Evolutionary conservation across 2,329 filamentous ascomycete species (phyloP).

Genomic region (Colletotrichum agaves): DNA sequence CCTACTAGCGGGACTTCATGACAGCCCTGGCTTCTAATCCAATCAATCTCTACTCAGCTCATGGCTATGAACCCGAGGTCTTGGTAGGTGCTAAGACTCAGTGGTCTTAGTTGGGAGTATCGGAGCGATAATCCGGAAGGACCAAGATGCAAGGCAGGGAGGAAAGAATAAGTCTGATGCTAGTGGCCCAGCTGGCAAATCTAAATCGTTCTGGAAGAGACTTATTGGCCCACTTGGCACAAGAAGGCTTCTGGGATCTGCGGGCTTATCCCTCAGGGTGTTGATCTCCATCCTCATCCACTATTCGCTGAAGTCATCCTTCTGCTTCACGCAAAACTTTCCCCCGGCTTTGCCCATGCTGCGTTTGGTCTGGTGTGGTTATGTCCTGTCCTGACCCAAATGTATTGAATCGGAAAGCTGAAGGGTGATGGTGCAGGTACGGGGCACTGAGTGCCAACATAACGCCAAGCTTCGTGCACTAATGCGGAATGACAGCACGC

Average conservation of each 20-base stretch:
- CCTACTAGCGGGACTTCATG: not conserved
- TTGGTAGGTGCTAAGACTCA: not conserved
- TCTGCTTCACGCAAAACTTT: not conserved
- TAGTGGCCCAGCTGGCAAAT: not conserved
- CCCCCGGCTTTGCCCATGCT: not conserved
- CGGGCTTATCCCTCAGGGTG: not conserved
- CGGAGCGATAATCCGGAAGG: slow-evolving; percentile 5
- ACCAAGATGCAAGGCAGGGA: not conserved
- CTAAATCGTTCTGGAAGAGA: slow-evolving; percentile 9
- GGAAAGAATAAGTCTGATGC: slow-evolving; percentile 25
- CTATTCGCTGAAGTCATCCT: not conserved
- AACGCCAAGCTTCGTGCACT: too few species aligned
- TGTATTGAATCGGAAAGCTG: not conserved
- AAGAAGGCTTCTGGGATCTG: slow-evolving; percentile 19
- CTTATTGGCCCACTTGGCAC: slow-evolving; percentile 14
- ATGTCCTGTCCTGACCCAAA: not conserved
- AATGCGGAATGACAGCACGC: too few species aligned
- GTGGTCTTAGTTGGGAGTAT: not conserved
- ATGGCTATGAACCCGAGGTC: not conserved
- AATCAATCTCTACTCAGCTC: not conserved
- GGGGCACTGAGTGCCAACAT: too few species aligned
- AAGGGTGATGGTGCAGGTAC: too few species aligned
- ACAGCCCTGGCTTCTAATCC: not conserved
- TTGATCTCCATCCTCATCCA: not conserved
- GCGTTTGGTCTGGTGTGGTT: not conserved